Evolutionary conservation across 371 early-diverging fungal species (phyloP).

Genomic region (Nematocida sp.): DNA sequence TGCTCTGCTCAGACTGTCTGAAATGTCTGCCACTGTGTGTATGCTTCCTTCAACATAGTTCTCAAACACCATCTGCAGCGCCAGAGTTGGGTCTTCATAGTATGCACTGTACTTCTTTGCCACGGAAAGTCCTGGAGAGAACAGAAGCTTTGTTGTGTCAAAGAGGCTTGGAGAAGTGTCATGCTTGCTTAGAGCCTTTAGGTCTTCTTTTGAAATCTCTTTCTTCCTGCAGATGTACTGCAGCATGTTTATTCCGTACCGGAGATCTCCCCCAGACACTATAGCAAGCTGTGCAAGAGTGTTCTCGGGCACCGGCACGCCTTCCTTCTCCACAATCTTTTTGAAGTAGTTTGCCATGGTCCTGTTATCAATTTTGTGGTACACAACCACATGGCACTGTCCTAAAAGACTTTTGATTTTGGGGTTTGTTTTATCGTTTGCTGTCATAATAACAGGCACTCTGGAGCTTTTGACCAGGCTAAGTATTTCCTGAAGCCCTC

Average conservation of each 20-base stretch:
- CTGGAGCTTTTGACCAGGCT: slow-evolving; percentile 78
- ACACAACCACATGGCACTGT: slow-evolving; percentile 78
- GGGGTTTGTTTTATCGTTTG: slow-evolving; percentile 81
- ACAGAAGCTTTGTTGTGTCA: slow-evolving; percentile 71
- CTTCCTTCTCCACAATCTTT: slow-evolving; percentile 74
- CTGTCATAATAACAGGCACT: slow-evolving; percentile 94
- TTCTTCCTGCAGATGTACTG: slow-evolving; percentile 72
- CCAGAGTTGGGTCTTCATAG: slow-evolving; percentile 79
- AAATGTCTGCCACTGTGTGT: slow-evolving; percentile 22
- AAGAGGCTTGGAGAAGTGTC: slow-evolving; percentile 70
- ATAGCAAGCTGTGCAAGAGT: slow-evolving; percentile 77
- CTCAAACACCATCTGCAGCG: slow-evolving; percentile 83
- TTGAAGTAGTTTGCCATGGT: slow-evolving; percentile 72
- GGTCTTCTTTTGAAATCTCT: slow-evolving; percentile 72
- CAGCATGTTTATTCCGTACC: slow-evolving; percentile 89
- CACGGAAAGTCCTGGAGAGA: slow-evolving; percentile 67
- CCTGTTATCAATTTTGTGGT: slow-evolving; percentile 70
- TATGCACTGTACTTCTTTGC: slow-evolving; percentile 78
- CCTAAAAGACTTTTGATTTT: slow-evolving; percentile 80
- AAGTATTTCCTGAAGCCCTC: slow-evolving; percentile 83
- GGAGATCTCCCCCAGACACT: slow-evolving; percentile 79
- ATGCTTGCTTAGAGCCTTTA: slow-evolving; percentile 68
- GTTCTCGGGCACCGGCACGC: slow-evolving; percentile 71
- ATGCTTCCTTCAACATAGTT: slow-evolving; percentile 58
- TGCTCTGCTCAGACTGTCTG: slow-evolving; percentile 25